These are phyloP conservation scores for Cystobasidium sp. DNA, from an alignment of 1,284 basidiomycete species.

Conservation along the genomic window DNA sequence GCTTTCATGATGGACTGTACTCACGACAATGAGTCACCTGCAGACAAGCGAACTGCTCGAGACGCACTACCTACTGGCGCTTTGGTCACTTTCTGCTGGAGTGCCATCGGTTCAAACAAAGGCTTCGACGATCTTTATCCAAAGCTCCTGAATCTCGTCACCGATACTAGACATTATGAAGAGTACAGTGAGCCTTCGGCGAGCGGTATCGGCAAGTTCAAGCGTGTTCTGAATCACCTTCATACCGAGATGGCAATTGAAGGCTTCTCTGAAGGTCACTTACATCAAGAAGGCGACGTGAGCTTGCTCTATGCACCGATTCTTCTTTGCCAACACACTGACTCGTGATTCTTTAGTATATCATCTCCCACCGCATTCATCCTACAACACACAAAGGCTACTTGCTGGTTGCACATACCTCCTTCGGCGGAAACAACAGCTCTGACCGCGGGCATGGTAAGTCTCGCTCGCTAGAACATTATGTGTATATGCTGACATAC, in stretches of 20 bases:
- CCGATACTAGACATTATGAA: conserved; percentile 78
- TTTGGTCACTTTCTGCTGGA: conserved; percentile 81
- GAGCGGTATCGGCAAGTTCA: conserved; percentile 71
- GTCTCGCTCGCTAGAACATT: conserved; percentile 47
- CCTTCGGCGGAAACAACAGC: conserved; percentile 75
- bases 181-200: conserved; percentile 57
- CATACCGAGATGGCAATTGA: conserved; percentile 85
- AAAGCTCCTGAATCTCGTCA: conserved; percentile 81
- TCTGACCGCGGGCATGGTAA: conserved; percentile 69
- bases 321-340: background rate
- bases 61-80: conserved; percentile 90
- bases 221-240: conserved; percentile 80
- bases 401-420: conserved; percentile 84
- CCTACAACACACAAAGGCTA: conserved; percentile 89
- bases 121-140: conserved; percentile 97
- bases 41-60: conserved; percentile 85
- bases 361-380: conserved; percentile 85
- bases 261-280: conserved; percentile 84
- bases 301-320: conserved; percentile 55
- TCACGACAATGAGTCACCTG: conserved; percentile 90
- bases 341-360: conserved; percentile 68
- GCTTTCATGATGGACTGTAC: conserved; percentile 91
- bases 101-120: conserved; percentile 86
- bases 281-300: conserved; percentile 91
- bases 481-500: background rate